These are phyloP conservation scores for Eucalyptus curtisii DNA, from an alignment of 345 rosid species.

Conservation along the genomic window DNA sequence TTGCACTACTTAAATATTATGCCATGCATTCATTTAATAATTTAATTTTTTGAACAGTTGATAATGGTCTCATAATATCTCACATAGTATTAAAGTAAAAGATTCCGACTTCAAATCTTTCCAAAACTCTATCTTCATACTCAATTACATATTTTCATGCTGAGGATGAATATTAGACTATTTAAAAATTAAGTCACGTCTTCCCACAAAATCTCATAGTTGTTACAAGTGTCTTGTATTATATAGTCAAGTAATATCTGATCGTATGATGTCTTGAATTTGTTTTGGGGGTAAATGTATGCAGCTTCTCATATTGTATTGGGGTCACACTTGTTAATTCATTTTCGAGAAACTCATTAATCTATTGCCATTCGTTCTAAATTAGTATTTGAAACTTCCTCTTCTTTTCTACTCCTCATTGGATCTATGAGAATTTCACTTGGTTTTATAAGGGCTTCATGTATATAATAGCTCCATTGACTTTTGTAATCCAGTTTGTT, in stretches of 20 bases:
- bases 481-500: not conserved
- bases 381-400: not conserved
- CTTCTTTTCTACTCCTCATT: not conserved
- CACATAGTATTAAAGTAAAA: not conserved
- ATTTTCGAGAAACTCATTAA: not conserved
- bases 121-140: no score
- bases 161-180: no score
- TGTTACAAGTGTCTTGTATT: not conserved
- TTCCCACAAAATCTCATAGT: not conserved
- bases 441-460: not conserved
- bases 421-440: not conserved
- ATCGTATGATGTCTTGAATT: not conserved
- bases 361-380: not conserved
- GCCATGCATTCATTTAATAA: not conserved
- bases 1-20: not conserved
- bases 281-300: not conserved
- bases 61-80: not conserved
- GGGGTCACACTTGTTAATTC: not conserved
- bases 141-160: no score
- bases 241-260: not conserved
- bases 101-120: no score
- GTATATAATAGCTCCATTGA: not conserved
- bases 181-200: no score
- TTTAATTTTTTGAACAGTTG: not conserved
- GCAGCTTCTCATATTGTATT: not conserved